Percentiles rank a stretch among this genome's conserved stretches.
These are phyloP conservation scores for Solanum piurae DNA, from an alignment of 257 asterid genomes.

Conservation along the genomic window DNA sequence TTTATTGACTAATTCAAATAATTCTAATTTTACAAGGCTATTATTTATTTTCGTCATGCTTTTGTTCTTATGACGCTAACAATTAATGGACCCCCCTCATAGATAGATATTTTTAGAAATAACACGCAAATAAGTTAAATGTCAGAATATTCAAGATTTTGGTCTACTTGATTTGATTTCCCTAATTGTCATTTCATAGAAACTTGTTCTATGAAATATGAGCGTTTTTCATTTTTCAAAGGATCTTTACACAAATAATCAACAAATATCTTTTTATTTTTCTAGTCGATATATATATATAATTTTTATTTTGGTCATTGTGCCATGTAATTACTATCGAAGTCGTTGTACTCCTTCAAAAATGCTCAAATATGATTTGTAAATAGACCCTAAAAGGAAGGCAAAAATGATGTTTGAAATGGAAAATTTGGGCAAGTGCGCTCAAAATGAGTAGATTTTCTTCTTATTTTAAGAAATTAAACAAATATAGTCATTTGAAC, in stretches of 20 bases:
- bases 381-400: not conserved
- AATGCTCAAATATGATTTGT: too few relatives aligned
- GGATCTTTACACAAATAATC: too few relatives aligned
- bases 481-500: not conserved
- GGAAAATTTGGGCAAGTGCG: too few relatives aligned
- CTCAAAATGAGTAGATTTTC: too few relatives aligned
- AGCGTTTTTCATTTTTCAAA: not conserved
- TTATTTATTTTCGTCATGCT: constrained; percentile 7
- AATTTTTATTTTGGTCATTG: not conserved
- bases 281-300: too few relatives aligned
- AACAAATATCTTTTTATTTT: too few relatives aligned
- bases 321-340: not conserved
- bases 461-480: too few relatives aligned
- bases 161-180: not conserved
- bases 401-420: not conserved
- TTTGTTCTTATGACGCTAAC: constrained; percentile 3
- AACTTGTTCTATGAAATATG: too few relatives aligned
- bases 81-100: not conserved
- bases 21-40: not conserved
- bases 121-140: not conserved
- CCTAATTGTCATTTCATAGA: not conserved
- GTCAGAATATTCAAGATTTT: not conserved
- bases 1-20: not conserved
- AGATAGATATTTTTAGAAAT: not conserved
- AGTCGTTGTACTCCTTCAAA: not conserved